Evolutionary conservation across 2,329 filamentous ascomycete species (phyloP), one percentile per base, ranked within the genome.

Genomic region (Colletotrichum graminicola): DNA sequence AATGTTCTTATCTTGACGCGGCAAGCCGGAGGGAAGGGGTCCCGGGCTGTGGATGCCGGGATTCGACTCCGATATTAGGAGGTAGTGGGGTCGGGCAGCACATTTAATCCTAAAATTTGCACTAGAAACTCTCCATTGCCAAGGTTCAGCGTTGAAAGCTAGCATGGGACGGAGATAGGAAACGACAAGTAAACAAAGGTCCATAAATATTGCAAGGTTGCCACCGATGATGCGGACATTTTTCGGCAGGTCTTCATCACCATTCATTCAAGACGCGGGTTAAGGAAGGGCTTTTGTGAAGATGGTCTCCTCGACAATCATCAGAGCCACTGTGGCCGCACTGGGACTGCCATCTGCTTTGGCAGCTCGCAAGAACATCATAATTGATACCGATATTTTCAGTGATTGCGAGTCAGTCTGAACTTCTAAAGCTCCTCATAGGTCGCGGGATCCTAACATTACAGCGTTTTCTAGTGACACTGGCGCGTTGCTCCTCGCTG

Each of bases 361-460:
- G 6, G 52, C 66, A 39, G 60, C 66, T 7, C 71, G 60, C 41
- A 83, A 81, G 67, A 82, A 81, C 41, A 76, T 86, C 41, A 82
- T 86, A 59, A 79, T 86, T 32, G 84, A 86, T 75, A 85, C 84
- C 0, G 84, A 86, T 68, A 76, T 86, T 14, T 84, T 83, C 74
- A 83, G 81, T 45, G 84, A 86, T 63, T 83, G 85, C 47, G 84
- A 85, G 82, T 84, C 77, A 74, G 78, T 75, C 23, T 47, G 52
- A 14, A 47, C 29, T n/a, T 34, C 26, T 14, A 26, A 67, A 3
- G 21, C 34, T 2, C n/a, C 12, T 34, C 16, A 26, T 8, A 36
- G 2, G 2, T 29, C 51, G 7, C 21, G 3, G 8, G 1, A 29
- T 7, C 11, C 39, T 71, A 4, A 62, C 60, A 57, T 47, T 26